Percentiles rank a stretch among this genome's conserved stretches.
phyloP scores from a whole-genome alignment of 208 protist species.

The Balamuthia mandrillaris region DNA sequence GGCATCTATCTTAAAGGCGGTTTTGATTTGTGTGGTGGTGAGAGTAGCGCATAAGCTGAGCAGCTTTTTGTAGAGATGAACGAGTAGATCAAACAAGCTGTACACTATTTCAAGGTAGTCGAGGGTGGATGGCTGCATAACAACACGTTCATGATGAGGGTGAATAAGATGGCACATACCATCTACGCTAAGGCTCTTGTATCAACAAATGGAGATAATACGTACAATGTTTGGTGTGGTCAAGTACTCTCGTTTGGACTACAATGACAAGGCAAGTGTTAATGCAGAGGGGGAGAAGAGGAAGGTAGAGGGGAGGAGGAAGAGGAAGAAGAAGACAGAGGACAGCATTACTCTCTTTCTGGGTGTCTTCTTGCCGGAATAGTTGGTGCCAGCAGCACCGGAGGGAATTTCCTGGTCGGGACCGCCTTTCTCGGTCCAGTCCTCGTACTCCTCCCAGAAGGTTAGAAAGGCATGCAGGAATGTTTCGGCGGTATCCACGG shows the following conservation, averaged over 20 bases:
- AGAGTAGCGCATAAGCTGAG: not conserved
- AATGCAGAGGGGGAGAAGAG: too few relatives aligned
- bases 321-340: too few relatives aligned
- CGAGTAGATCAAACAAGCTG: not conserved
- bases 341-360: too few relatives aligned
- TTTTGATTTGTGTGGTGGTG: not conserved
- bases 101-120: constrained; percentile 25
- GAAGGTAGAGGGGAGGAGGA: too few relatives aligned
- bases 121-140: not conserved
- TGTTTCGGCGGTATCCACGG: too few relatives aligned
- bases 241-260: not conserved
- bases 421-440: too few relatives aligned
- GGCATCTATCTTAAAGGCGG: not conserved
- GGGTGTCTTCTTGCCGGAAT: too few relatives aligned
- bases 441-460: too few relatives aligned
- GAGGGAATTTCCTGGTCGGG: too few relatives aligned
- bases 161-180: not conserved
- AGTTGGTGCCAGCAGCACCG: too few relatives aligned
- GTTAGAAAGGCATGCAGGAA: too few relatives aligned
- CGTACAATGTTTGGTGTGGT: constrained; percentile 18
- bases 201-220: too few relatives aligned
- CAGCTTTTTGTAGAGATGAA: constrained; percentile 31
- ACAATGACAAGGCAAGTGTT: not conserved
- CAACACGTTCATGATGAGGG: not conserved
- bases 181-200: not conserved